Evolutionary conservation across 371 early-diverging fungal species (phyloP).

Genomic region (Mucor racemosus): DNA sequence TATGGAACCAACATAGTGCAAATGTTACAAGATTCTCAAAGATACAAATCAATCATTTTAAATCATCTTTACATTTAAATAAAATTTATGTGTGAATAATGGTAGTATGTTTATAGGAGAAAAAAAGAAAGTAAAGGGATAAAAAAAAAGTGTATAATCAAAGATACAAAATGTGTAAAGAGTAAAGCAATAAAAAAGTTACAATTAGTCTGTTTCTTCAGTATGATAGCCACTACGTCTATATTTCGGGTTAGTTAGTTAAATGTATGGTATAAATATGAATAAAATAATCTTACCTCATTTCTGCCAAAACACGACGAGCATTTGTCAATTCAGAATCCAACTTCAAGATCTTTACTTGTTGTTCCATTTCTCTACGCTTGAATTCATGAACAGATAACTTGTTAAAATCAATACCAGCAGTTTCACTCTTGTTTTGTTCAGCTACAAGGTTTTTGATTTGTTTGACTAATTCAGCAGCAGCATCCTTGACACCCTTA

Average conservation of each 20-base stretch:
- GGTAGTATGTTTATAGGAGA: too few species aligned
- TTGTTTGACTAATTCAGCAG: constrained; percentile 89
- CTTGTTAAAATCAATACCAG: constrained; percentile 71
- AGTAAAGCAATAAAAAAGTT: neutral
- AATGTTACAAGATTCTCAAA: too few species aligned
- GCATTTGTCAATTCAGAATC: constrained; percentile 92
- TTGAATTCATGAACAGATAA: constrained; percentile 92
- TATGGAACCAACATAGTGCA: too few species aligned
- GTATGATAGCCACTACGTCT: constrained; percentile 59
- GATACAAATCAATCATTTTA: too few species aligned
- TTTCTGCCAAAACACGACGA: constrained; percentile 86
- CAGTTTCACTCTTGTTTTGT: constrained; percentile 52
- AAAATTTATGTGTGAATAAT: too few species aligned
- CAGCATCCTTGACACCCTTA: constrained; percentile 91
- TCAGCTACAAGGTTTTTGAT: constrained; percentile 87
- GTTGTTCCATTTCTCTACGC: constrained; percentile 96
- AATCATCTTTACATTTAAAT: too few species aligned
- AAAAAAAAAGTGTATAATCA: too few species aligned
- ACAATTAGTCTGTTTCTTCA: constrained; percentile 46
- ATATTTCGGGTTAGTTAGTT: constrained; percentile 1
- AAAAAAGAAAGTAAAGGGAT: too few species aligned
- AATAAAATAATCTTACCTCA: constrained; percentile 81
- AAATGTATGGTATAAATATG: neutral
- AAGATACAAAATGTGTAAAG: neutral
- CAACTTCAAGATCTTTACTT: constrained; percentile 93